Evolutionary conservation across 225 moss, liverwort and hornwort species (phyloP).

Genomic region (Physcomitrellopsis africana): DNA sequence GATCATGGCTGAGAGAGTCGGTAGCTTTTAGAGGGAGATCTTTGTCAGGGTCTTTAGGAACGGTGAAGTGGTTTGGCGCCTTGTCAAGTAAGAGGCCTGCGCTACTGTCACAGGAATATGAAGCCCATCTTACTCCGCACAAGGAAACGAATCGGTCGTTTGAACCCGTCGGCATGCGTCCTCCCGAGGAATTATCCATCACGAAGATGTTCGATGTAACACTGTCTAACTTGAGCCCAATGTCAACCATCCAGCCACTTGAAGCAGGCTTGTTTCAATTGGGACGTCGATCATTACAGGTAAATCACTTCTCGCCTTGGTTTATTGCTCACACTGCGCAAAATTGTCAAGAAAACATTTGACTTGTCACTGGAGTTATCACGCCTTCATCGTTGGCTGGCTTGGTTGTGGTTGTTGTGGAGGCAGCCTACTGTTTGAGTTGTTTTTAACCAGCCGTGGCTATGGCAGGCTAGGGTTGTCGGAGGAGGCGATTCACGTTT

Average conservation of each 20-base stretch:
- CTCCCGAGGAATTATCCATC: background rate
- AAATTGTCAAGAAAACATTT: background rate
- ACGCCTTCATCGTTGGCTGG: background rate
- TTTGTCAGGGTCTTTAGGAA: slow-evolving; percentile 1
- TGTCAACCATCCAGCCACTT: slow-evolving; percentile 6
- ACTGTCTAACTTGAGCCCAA: slow-evolving; percentile 3
- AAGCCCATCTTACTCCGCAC: slow-evolving; percentile 6
- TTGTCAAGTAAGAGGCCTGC: slow-evolving; percentile 13
- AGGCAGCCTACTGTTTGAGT: too few species aligned
- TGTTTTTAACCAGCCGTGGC: too few species aligned
- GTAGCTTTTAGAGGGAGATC: background rate
- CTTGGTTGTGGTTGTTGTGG: background rate
- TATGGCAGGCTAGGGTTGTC: slow-evolving; percentile 3
- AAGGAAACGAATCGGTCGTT: background rate
- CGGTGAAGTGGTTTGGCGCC: slow-evolving; percentile 29
- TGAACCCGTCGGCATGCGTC: too few species aligned
- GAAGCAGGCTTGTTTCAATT: background rate
- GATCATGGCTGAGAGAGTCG: background rate
- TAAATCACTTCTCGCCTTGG: background rate
- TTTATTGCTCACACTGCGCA: background rate
- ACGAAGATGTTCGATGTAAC: slow-evolving; percentile 14
- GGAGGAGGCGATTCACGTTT: background rate
- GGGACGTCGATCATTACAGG: slow-evolving; percentile 41
- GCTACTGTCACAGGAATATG: slow-evolving; percentile 19
- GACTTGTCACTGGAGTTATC: background rate